These are phyloP conservation scores for Stereum hirsutum DNA, from an alignment of 1,284 basidiomycete species.

Conservation along the genomic window DNA sequence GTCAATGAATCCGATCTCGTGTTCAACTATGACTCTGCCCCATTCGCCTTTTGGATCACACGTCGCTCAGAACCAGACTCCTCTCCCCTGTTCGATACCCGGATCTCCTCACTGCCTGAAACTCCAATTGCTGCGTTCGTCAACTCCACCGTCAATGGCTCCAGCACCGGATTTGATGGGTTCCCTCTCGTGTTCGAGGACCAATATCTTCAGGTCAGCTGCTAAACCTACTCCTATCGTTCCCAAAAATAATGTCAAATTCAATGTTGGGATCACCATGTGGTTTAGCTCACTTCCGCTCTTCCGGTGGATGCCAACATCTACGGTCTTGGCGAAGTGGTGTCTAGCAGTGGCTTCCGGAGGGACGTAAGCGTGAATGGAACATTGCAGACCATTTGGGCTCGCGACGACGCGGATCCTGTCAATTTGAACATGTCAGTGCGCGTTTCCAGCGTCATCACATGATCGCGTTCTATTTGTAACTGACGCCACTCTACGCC, in stretches of 20 bases:
- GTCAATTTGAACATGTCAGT: conserved; percentile 55
- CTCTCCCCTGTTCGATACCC: conserved; percentile 67
- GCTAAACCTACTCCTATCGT: not conserved
- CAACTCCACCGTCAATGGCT: conserved; percentile 32
- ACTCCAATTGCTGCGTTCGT: conserved; percentile 41
- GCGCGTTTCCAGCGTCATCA: too few relatives aligned
- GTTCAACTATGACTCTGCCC: conserved; percentile 58
- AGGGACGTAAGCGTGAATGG: conserved; percentile 47
- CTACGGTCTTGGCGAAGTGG: conserved; percentile 72
- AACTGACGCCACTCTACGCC: too few relatives aligned
- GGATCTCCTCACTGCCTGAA: conserved; percentile 42
- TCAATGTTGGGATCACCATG: too few relatives aligned
- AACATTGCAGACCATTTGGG: conserved; percentile 67
- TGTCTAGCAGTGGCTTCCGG: conserved; percentile 59
- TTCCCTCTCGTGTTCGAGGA: conserved; percentile 74
- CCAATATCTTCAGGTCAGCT: conserved; percentile 45
- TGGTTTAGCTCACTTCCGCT: conserved; percentile 48
- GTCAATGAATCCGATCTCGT: conserved; percentile 40
- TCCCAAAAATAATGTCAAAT: too few relatives aligned
- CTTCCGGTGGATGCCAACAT: conserved; percentile 61
- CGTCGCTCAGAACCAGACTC: conserved; percentile 48
- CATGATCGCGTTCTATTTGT: too few relatives aligned
- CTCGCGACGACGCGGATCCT: conserved; percentile 51
- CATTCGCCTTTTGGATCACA: conserved; percentile 76
- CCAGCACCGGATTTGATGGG: conserved; percentile 41